These are phyloP conservation scores for Lumnitzera racemosa DNA, from an alignment of 345 rosid species.

Conservation along the genomic window DNA sequence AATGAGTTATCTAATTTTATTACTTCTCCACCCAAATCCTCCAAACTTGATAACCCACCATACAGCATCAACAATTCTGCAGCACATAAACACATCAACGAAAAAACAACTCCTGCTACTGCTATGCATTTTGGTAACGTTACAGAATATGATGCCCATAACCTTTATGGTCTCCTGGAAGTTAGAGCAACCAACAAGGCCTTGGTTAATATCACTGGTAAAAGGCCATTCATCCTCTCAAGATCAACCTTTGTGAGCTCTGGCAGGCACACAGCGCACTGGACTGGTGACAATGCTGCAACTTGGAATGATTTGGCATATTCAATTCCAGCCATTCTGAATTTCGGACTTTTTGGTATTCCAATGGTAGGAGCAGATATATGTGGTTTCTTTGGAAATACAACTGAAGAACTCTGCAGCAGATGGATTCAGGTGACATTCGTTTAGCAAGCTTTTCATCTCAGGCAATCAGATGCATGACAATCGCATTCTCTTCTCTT, in stretches of 20 bases:
- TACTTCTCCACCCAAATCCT: slow-evolving; percentile 32
- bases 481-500: too few relatives aligned
- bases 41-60: slow-evolving; percentile 55
- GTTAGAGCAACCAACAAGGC: slow-evolving; percentile 52
- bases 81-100: slow-evolving; percentile 20
- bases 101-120: slow-evolving; percentile 47
- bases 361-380: slow-evolving; percentile 89
- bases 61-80: slow-evolving; percentile 62
- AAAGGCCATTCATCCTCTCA: slow-evolving; percentile 62
- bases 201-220: slow-evolving; percentile 30
- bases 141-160: slow-evolving; percentile 62
- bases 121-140: slow-evolving; percentile 43
- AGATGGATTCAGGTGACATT: slow-evolving; percentile 66
- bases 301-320: slow-evolving; percentile 61
- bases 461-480: background rate
- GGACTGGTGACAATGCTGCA: slow-evolving; percentile 77
- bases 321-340: slow-evolving; percentile 50
- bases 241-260: slow-evolving; percentile 74
- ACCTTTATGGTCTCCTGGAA: slow-evolving; percentile 60
- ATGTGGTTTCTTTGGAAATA: slow-evolving; percentile 49
- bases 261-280: slow-evolving; percentile 71
- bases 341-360: slow-evolving; percentile 64
- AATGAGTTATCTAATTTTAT: slow-evolving; percentile 63
- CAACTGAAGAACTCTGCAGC: slow-evolving; percentile 62
- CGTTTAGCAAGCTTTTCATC: background rate